Conservation (phyloP, 2,329 filamentous ascomycete species). For the Colletotrichum agaves region DNA sequence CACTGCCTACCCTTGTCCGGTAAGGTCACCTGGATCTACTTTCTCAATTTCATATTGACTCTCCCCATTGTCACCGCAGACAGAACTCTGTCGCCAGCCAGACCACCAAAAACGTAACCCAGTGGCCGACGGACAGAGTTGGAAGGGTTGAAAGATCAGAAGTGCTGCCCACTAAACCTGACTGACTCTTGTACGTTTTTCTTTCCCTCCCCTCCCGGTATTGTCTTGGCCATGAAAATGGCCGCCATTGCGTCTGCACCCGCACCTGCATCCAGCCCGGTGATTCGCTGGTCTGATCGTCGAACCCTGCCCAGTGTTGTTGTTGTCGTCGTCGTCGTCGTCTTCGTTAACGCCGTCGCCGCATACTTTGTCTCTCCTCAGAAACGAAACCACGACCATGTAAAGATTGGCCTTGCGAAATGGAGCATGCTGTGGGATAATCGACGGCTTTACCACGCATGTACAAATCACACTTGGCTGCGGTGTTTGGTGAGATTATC, state of each 20-base stretch:
- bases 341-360: neutral
- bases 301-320: conserved; percentile 5
- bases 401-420: conserved; percentile 16
- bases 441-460: neutral
- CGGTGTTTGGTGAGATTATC: neutral
- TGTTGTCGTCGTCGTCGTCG: neutral
- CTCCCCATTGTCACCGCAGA: neutral
- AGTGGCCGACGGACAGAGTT: too few species aligned
- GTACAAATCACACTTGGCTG: neutral
- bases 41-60: conserved; percentile 5
- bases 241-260: conserved; percentile 13
- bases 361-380: conserved; percentile 19
- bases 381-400: conserved; percentile 20
- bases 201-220: neutral
- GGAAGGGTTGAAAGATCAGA: neutral
- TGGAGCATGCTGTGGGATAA: conserved; percentile 22
- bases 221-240: neutral
- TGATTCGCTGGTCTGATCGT: conserved; percentile 5
- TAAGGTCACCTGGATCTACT: neutral
- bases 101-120: neutral
- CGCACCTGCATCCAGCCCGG: conserved; percentile 14
- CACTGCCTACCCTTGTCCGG: conserved; percentile 18
- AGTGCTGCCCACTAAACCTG: conserved; percentile 10
- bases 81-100: neutral
- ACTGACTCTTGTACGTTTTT: neutral